These are phyloP conservation scores for Ziziphus jujuba DNA, from an alignment of 306 rosid genomes.

Conservation along the genomic window DNA sequence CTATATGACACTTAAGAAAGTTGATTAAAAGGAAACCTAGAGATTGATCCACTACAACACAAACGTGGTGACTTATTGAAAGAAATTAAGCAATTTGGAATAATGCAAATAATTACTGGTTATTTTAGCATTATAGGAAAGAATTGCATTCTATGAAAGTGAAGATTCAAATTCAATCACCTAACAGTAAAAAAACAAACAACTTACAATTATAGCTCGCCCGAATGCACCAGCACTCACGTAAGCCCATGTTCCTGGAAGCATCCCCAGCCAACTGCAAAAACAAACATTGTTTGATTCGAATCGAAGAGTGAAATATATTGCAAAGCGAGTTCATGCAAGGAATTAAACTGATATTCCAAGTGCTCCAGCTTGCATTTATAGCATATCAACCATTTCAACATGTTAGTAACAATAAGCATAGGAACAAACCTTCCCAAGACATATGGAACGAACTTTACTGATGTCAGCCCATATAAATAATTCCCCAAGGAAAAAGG, in stretches of 20 bases:
- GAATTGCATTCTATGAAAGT: too few species aligned
- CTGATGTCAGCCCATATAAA: constrained; percentile 94
- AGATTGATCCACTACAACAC: too few species aligned
- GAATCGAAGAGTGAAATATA: constrained; percentile 10
- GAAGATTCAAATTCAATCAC: neutral
- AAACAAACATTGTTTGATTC: constrained; percentile 15
- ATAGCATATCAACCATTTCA: neutral
- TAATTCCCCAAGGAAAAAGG: constrained; percentile 96
- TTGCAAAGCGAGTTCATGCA: neutral
- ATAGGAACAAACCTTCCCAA: constrained; percentile 75
- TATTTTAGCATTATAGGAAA: too few species aligned
- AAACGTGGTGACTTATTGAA: neutral
- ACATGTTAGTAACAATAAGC: constrained; percentile 6
- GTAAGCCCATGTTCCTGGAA: constrained; percentile 99
- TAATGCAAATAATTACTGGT: neutral
- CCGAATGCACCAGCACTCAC: constrained; percentile 99
- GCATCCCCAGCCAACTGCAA: constrained; percentile 99
- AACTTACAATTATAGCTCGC: constrained; percentile 92
- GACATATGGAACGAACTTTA: constrained; percentile 86
- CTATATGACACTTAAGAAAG: neutral
- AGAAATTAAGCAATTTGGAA: neutral
- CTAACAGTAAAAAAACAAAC: constrained; percentile 12
- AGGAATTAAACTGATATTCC: neutral
- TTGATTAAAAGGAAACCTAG: neutral
- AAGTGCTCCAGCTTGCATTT: neutral